Evolutionary conservation across 768 basidiomycete species (phyloP).

Genomic region (Boletales sp.): DNA sequence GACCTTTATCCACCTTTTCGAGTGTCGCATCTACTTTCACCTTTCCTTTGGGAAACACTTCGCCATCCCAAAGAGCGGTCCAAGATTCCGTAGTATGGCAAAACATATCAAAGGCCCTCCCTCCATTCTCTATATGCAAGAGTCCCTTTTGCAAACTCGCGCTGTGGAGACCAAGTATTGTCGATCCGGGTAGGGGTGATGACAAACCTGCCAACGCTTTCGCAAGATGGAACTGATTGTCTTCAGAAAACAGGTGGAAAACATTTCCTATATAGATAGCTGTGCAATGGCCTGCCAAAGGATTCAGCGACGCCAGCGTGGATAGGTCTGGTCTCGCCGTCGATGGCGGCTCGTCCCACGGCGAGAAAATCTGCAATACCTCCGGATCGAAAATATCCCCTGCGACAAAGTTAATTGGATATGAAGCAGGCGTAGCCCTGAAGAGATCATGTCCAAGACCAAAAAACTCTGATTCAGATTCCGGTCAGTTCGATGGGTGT

Average conservation of each 20-base stretch:
- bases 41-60: slow-evolving; percentile 24
- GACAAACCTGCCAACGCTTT: slow-evolving; percentile 26
- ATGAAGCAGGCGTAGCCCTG: slow-evolving; percentile 47
- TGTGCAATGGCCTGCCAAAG: slow-evolving; percentile 46
- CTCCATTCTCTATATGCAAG: not conserved
- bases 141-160: slow-evolving; percentile 8
- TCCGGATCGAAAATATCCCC: slow-evolving; percentile 53
- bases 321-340: slow-evolving; percentile 26
- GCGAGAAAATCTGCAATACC: slow-evolving; percentile 35
- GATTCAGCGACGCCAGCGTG: slow-evolving; percentile 41
- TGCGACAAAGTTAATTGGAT: slow-evolving; percentile 48
- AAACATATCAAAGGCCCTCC: slow-evolving; percentile 14
- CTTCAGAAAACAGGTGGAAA: slow-evolving; percentile 38
- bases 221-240: slow-evolving; percentile 28
- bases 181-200: slow-evolving; percentile 27
- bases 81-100: slow-evolving; percentile 34
- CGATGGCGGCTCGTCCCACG: slow-evolving; percentile 24
- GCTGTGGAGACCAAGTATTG: slow-evolving; percentile 29
- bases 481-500: not conserved
- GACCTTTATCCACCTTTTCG: not conserved
- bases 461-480: slow-evolving; percentile 45
- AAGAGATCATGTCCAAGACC: slow-evolving; percentile 60
- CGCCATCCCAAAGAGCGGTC: slow-evolving; percentile 37
- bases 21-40: slow-evolving; percentile 8
- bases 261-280: slow-evolving; percentile 49